A percentile compares a stretch with the other conserved stretches of the same genome.
These are phyloP conservation scores for Phascolomyces articulosus DNA, from an alignment of 371 early-diverging fungal genomes.

Conservation along the genomic window DNA sequence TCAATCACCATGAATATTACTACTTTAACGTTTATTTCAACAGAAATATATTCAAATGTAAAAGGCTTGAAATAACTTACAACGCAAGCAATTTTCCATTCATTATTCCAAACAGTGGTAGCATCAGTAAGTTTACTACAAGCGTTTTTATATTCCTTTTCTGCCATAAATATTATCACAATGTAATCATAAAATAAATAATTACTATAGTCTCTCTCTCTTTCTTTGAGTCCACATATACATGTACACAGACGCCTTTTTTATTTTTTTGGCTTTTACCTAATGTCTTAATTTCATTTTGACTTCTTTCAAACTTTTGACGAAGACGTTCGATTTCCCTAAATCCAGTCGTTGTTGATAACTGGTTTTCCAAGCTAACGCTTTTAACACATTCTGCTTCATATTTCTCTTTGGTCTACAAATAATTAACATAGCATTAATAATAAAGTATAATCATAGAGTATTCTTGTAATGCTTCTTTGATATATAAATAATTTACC, in stretches of 20 bases:
- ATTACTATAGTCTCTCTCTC: no score
- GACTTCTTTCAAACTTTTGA: conserved; percentile 36
- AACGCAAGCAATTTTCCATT: conserved; percentile 70
- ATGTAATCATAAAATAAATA: no score
- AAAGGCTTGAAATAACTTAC: no score
- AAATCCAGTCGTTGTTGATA: conserved; percentile 27
- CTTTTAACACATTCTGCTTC: conserved; percentile 64
- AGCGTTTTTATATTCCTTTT: conserved; percentile 72
- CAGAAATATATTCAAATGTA: no score
- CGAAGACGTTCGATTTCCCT: conserved; percentile 39
- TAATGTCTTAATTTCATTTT: conserved; percentile 37
- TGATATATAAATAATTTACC: conserved; percentile 19
- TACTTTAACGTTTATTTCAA: no score
- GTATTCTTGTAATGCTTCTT: background rate
- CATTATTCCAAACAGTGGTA: conserved; percentile 71
- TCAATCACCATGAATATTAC: background rate
- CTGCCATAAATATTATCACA: conserved; percentile 34
- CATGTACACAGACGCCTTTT: no score
- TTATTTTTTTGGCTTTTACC: no score
- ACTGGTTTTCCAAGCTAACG: conserved; percentile 32
- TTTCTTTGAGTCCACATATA: no score
- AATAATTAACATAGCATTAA: no score
- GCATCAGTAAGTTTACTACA: conserved; percentile 68
- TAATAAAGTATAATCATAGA: background rate
- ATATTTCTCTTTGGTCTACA: conserved; percentile 69